Percentiles rank a stretch among this genome's conserved stretches.
These are phyloP conservation scores for Ceratocystis smalleyi DNA, from an alignment of 2,329 filamentous ascomycete genomes.

Conservation along the genomic window DNA sequence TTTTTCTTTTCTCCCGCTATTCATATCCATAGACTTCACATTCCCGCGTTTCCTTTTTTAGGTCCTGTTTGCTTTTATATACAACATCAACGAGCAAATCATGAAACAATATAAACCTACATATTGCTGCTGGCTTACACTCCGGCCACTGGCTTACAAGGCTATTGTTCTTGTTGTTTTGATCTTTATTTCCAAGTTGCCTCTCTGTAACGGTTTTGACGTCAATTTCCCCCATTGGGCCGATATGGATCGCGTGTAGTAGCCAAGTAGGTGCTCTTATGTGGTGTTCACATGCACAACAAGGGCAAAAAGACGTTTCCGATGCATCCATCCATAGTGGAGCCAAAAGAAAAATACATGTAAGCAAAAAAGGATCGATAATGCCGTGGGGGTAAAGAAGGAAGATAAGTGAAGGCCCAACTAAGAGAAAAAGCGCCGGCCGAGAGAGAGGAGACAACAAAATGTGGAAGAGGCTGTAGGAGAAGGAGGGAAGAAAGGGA, in stretches of 20 bases:
- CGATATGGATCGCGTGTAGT: background rate
- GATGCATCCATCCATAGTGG: background rate
- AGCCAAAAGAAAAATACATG: background rate
- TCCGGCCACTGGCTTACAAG: background rate
- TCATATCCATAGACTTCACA: conserved; percentile 3
- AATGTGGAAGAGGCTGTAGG: background rate
- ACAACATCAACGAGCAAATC: background rate
- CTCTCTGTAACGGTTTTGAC: background rate
- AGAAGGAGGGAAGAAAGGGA: background rate
- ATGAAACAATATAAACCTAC: background rate
- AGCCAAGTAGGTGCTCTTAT: background rate
- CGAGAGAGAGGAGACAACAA: background rate
- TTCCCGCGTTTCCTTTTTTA: background rate
- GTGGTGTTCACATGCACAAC: background rate
- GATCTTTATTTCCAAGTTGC: background rate
- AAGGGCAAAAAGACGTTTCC: background rate
- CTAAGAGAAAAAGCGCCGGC: background rate
- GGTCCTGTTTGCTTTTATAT: background rate
- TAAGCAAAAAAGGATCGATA: background rate
- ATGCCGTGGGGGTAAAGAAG: background rate
- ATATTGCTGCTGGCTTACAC: background rate
- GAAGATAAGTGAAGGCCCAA: background rate
- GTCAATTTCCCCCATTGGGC: background rate
- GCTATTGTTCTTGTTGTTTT: background rate
- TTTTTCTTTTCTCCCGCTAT: background rate